Conservation (phyloP, 805 yeast species). For the Candida rishiriensis region DNA sequence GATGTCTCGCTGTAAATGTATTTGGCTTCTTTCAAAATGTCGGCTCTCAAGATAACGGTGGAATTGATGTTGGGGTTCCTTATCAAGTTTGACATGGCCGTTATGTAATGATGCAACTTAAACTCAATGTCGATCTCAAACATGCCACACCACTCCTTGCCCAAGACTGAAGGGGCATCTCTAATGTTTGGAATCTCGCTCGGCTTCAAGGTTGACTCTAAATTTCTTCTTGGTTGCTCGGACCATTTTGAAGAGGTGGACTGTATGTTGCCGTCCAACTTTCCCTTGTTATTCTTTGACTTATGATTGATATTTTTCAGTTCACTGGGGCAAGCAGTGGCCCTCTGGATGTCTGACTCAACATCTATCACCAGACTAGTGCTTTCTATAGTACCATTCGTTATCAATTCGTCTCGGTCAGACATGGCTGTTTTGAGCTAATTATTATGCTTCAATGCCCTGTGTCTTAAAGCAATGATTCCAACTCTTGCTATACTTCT, state of each 20-base stretch:
- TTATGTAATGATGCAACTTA: constrained; percentile 52
- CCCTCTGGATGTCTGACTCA: background rate
- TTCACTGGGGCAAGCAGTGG: background rate
- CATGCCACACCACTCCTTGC: constrained; percentile 59
- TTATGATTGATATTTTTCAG: background rate
- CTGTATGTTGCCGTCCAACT: background rate
- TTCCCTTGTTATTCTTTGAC: background rate
- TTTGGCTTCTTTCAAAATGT: constrained; percentile 53
- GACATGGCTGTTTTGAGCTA: no score
- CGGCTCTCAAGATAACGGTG: constrained; percentile 85
- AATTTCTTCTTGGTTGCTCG: constrained; percentile 10
- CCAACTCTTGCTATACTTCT: no score
- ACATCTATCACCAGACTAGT: background rate
- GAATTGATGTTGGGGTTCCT: constrained; percentile 88
- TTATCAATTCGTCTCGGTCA: no score
- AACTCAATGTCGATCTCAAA: constrained; percentile 48
- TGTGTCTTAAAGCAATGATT: no score
- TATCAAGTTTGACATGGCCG: constrained; percentile 76
- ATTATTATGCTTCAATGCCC: no score
- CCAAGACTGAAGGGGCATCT: constrained; percentile 41
- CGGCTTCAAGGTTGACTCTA: constrained; percentile 20
- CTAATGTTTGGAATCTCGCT: constrained; percentile 37
- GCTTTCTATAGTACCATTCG: no score
- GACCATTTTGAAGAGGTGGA: constrained; percentile 2
- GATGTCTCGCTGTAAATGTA: constrained; percentile 32